Conservation (phyloP, 768 basidiomycete genomes). For the Ramaria sp. region DNA sequence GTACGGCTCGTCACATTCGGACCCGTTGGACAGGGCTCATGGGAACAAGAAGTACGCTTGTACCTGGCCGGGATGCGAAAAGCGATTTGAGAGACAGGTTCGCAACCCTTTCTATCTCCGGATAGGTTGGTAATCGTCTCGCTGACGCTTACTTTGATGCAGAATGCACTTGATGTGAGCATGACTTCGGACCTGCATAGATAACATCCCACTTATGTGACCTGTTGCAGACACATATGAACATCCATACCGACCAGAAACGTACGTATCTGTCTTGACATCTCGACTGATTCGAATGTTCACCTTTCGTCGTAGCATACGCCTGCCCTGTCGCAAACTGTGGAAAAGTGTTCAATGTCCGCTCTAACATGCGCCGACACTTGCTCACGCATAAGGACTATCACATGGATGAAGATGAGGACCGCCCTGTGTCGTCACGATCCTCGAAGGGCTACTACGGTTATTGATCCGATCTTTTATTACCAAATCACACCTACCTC, state of each 20-base stretch:
- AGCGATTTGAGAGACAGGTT: slow-evolving; percentile 5
- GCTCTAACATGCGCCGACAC: slow-evolving; percentile 10
- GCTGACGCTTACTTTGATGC: background rate
- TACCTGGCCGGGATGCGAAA: slow-evolving; percentile 1
- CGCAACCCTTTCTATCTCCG: background rate
- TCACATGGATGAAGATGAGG: too few relatives aligned
- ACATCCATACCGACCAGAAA: slow-evolving; percentile 2
- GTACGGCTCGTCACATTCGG: too few relatives aligned
- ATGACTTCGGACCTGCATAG: background rate
- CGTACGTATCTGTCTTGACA: background rate
- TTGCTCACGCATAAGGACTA: slow-evolving; percentile 6
- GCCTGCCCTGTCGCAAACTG: slow-evolving; percentile 3
- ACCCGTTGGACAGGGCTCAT: background rate
- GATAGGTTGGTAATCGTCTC: background rate
- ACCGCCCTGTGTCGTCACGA: too few relatives aligned
- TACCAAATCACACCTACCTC: too few relatives aligned
- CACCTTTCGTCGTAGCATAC: background rate
- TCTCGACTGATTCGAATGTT: background rate
- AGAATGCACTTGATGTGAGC: slow-evolving; percentile 7
- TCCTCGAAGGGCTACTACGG: too few relatives aligned
- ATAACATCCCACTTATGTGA: background rate
- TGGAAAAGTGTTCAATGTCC: slow-evolving; percentile 9
- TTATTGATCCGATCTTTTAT: too few relatives aligned
- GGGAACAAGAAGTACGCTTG: slow-evolving; percentile 4
- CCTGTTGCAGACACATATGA: background rate